Conservation (phyloP, 2,329 filamentous ascomycete species). For the Arthrobotrys megalospora region DNA sequence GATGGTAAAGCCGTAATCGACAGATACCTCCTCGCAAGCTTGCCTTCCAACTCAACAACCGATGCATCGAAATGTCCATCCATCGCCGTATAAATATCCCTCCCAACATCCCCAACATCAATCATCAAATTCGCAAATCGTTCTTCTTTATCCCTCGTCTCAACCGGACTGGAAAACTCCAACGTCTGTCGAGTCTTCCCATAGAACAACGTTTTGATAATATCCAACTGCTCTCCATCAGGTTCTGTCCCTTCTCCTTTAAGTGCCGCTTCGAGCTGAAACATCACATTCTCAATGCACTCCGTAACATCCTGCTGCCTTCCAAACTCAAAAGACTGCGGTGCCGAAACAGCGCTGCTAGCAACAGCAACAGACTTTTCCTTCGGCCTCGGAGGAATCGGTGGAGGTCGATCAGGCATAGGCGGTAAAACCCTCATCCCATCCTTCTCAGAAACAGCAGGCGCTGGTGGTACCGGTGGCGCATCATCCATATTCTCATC, state of each 20-base stretch:
- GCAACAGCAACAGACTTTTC: slow-evolving; percentile 62
- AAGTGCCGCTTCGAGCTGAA: slow-evolving; percentile 91
- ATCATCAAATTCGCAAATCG: slow-evolving; percentile 76
- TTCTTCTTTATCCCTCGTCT: slow-evolving; percentile 75
- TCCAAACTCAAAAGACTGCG: slow-evolving; percentile 71
- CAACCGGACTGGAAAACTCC: slow-evolving; percentile 63
- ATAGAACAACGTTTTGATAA: slow-evolving; percentile 78
- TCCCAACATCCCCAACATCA: slow-evolving; percentile 73
- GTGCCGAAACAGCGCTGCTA: not conserved
- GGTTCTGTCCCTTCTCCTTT: slow-evolving; percentile 77
- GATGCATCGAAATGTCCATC: slow-evolving; percentile 88
- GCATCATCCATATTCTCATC: slow-evolving; percentile 65
- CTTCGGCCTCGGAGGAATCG: slow-evolving; percentile 73
- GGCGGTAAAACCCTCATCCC: slow-evolving; percentile 63
- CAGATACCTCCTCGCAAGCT: slow-evolving; percentile 75
- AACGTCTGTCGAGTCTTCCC: slow-evolving; percentile 68
- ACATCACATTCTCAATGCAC: slow-evolving; percentile 92
- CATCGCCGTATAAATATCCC: slow-evolving; percentile 85
- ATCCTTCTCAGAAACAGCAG: slow-evolving; percentile 42
- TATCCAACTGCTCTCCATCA: slow-evolving; percentile 83
- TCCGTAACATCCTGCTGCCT: slow-evolving; percentile 96
- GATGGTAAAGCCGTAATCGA: slow-evolving; percentile 84
- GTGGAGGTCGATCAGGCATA: slow-evolving; percentile 71
- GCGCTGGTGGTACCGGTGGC: slow-evolving; percentile 22
- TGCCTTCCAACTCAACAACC: slow-evolving; percentile 77